Evolutionary conservation across 805 yeast species (phyloP), one percentile per base, ranked within the genome.

Genomic region (Maudiozyma bulderi): DNA sequence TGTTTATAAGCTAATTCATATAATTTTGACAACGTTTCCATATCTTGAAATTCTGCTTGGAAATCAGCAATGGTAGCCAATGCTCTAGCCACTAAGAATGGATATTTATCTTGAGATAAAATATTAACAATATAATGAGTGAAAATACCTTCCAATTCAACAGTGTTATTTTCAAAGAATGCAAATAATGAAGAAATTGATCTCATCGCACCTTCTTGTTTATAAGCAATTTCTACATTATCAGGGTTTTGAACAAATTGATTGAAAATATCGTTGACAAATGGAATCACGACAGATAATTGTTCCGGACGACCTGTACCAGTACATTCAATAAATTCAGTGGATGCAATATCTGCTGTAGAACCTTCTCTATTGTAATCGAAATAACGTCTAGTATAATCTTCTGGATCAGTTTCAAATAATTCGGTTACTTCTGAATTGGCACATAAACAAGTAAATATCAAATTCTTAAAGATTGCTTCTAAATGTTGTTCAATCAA

Each of bases 191-290:
- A 75, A 10, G 95, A 90, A 35, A 91, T 71, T 59, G 88, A 75
- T 60, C 95, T 77, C 62, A 90, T 70, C 2, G 86, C 82, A 54
- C 95, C 91, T 66, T 90, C 97, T 54, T 80, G 86, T 62, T 81
- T 77, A 55, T 82, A 78, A 5, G 84, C 85, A 43, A 62, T 53
- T 45, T 60, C 57, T 51, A 66, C 48, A 52, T 72, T 65, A 35
- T 60, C 50, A 40, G 68, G 56, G 53, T 69, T 55, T 61, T 67
- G 50, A 20, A 56, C 54, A 49, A 62, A 73, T 40, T 58, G 54
- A 47, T 60, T 54, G 53, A 74, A 74, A 31, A 79, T 74, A 40
- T 70, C 70, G 55, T 78, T 80, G 35, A 82, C 73, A 58, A 84
- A 78, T 29, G 74, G 74, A 50, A 82, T 66, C 46, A 81, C 73